Evolutionary conservation across 176 grass and related monocot genomes (phyloP), one percentile per base, ranked within the genome.

Genomic region (Eragrostis curvula): DNA sequence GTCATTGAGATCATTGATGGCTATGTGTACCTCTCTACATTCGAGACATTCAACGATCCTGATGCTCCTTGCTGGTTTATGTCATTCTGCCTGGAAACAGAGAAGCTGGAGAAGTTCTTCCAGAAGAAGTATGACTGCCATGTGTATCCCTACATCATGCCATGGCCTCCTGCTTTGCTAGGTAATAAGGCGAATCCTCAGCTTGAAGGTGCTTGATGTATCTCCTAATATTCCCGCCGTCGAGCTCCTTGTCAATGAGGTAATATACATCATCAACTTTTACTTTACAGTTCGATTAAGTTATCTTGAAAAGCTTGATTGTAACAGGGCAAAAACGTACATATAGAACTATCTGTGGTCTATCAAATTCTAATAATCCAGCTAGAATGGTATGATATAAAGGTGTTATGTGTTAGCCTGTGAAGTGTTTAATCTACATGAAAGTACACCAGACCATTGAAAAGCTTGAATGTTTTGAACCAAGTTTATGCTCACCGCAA

Each of bases 51-150:
- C 50, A 52, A 17, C 5, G 47, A 65, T 61, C n/a, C 61, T 11
- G 17, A 49, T 7, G 12, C 53, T 28, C 62, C 44, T 50, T 66
- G 25, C 30, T 79, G 76, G 60, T 79, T 79, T 20, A 18, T 79
- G 43, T 39, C 27, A 11, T 49, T 66, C 46, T 50, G 76, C 76
- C 29, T 79, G 76, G 76, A 79, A 39, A 66, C 76, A 30, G 48
- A 18, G 76, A 49, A 66, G 61, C 10, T 79, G 27, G 76, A 79
- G 45, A 50, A 50, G 76, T 11, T 78, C 25, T 48, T 78, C 13
- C 9, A 49, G 6, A 64, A 45, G 58, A 65, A 18, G 46, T 65
- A 64, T 50, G 75, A 78, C 10, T 20, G 27, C 24, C 7, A 30
- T 65, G 8, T 49, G 0, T 36, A n/a, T 78, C 59, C 75, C 0